Evolutionary conservation across 768 basidiomycete species (phyloP), one percentile per base, ranked within the genome.

Genomic region (Tulasnella sp.): DNA sequence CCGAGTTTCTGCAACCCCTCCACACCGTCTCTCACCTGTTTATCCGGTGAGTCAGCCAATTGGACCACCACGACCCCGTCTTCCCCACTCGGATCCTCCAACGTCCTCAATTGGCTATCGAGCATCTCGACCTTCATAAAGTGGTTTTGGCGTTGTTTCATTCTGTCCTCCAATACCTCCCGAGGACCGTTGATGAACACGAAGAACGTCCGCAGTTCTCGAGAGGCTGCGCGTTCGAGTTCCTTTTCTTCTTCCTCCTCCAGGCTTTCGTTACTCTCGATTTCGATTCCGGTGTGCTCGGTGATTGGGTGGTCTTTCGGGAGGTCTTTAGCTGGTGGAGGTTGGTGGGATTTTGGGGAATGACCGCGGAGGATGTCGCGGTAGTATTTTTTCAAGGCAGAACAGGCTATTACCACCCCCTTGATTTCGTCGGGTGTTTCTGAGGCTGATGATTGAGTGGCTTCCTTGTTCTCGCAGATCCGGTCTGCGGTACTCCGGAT

Each of bases 51-150:
- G 71, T 84, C 85, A 52, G 86, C 85, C 42, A 90, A 79, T 17
- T 85, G 81, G n/a, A 93, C 88, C 4, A 85, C 84, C 25, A 93
- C 86, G n/a, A 93, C 90, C 0, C 87, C 90, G 5, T 86, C 84
- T 81, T 94, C 93, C 0, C 85, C 89, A 14, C 15, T 49, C 3
- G 94, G 94, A 74, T 84, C 85, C 83, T 95, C 91, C 79, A 96
- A 80, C 64, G 91, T 89, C 11, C 81, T 82, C 79, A 94, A 79
- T 84, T 96, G 94, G 78, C 91, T 91, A 71, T 91, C 90, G 79
- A 96, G 84, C 94, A 96, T 94, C 3, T 80, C 81, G 29, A 88
- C 88, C 83, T 93, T 94, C 91, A 96, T 93, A 79, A 91, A 96
- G 82, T 96, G 94, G 0, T 90, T 90, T 54, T 86, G 79, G 42